Conservation (phyloP, 495 filamentous ascomycete species). For the Talaromyces stipitatus region DNA sequence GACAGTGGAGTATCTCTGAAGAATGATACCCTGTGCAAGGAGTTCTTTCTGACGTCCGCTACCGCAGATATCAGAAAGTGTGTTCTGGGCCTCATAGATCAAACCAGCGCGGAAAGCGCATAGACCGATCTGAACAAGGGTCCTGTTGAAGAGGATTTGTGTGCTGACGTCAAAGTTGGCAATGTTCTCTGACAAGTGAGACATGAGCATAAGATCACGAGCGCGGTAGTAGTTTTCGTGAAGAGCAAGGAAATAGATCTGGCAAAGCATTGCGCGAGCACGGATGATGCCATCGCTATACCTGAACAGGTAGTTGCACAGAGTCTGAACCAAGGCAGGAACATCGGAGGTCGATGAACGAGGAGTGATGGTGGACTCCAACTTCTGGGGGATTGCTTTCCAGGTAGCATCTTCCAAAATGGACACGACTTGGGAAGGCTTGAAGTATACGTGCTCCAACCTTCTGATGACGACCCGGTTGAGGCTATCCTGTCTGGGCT, state of each 20-base stretch:
- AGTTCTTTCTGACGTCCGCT: slow-evolving; percentile 96
- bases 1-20: slow-evolving; percentile 90
- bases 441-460: slow-evolving; percentile 98
- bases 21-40: slow-evolving; percentile 93
- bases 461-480: slow-evolving; percentile 91
- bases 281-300: slow-evolving; percentile 93
- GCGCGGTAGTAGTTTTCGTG: slow-evolving; percentile 97
- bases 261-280: slow-evolving; percentile 93
- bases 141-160: slow-evolving; percentile 98
- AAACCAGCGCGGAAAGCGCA: slow-evolving; percentile 96
- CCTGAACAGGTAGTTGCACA: slow-evolving; percentile 91
- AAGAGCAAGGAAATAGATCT: slow-evolving; percentile 95
- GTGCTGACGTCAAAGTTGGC: slow-evolving; percentile 89
- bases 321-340: slow-evolving; percentile 67
- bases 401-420: slow-evolving; percentile 89
- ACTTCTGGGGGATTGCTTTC: slow-evolving; percentile 64
- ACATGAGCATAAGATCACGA: slow-evolving; percentile 99
- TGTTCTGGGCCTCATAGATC: slow-evolving; percentile 94
- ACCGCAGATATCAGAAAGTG: slow-evolving; percentile 94
- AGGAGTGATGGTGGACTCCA: slow-evolving; percentile 76
- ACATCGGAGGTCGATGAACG: slow-evolving; percentile 57
- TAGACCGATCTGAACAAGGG: slow-evolving; percentile 93
- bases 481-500: slow-evolving; percentile 68
- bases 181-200: slow-evolving; percentile 96
- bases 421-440: slow-evolving; percentile 87